Percentiles rank a stretch among this genome's conserved stretches.
phyloP scores from a whole-genome alignment of 208 protist species.

The Acanthamoeba divionensis region DNA sequence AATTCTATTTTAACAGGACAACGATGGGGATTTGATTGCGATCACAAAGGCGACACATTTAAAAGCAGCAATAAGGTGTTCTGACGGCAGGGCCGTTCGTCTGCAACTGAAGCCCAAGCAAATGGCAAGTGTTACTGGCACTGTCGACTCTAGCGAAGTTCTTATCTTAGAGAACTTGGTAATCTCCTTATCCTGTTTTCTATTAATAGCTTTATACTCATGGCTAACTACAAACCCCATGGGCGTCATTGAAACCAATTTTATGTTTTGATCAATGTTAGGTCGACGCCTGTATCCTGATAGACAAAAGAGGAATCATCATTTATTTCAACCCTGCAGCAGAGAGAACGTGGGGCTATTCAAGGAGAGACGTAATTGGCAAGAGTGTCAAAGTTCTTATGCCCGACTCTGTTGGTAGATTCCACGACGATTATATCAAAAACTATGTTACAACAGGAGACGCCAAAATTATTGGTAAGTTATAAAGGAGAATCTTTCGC shows the following conservation, averaged over 20 bases:
- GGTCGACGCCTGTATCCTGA: conserved; percentile 22
- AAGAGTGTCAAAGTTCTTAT: conserved; percentile 46
- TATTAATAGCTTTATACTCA: too few species aligned
- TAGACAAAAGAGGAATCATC: conserved; percentile 2
- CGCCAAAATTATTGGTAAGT: conserved; percentile 47
- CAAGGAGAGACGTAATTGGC: conserved; percentile 7
- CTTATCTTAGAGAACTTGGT: conserved; percentile 38
- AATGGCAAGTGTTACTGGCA: not conserved
- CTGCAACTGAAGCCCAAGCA: conserved; percentile 23
- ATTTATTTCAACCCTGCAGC: conserved; percentile 48
- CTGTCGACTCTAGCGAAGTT: not conserved
- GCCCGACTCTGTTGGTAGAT: not conserved
- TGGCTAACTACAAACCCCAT: too few species aligned
- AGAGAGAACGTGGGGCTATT: conserved; percentile 33
- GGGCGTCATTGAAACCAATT: too few species aligned
- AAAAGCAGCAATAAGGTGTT: not conserved
- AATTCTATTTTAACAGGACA: too few species aligned
- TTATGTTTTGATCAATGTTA: too few species aligned
- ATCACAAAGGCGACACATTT: conserved; percentile 41
- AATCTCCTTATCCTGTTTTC: too few species aligned
- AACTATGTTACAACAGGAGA: conserved; percentile 50
- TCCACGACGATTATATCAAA: conserved; percentile 50
- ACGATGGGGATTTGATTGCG: conserved; percentile 18
- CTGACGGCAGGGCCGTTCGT: not conserved
- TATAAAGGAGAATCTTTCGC: too few species aligned